Evolutionary conservation across 192 early-diverging fungal species (phyloP).

Genomic region (Radiomyces spectabilis): DNA sequence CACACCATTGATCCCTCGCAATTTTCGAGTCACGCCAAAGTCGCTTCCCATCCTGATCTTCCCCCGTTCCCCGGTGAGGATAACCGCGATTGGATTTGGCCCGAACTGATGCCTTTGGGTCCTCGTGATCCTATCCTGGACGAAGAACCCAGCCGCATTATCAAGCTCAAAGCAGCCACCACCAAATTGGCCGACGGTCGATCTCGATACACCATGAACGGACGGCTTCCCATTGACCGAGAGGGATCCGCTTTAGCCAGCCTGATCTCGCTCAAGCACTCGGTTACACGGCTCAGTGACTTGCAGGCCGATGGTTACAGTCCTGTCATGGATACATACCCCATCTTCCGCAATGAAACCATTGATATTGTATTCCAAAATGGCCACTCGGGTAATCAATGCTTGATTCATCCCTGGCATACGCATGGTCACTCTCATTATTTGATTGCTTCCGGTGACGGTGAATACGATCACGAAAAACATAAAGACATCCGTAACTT

Average conservation of each 20-base stretch:
- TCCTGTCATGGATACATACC: constrained; percentile 4
- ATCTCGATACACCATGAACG: constrained; percentile 10
- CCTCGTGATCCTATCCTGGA: constrained; percentile 2
- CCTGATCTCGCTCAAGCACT: neutral
- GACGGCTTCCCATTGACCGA: neutral
- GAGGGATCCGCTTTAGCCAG: neutral
- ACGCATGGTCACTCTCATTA: constrained; percentile 27
- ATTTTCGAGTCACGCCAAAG: too few species aligned
- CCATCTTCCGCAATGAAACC: constrained; percentile 3
- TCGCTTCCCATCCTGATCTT: too few species aligned
- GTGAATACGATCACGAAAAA: constrained; percentile 5
- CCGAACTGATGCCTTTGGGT: neutral
- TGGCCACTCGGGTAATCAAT: neutral
- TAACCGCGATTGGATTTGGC: constrained; percentile 6
- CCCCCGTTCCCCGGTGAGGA: constrained; percentile 4
- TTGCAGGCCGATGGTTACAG: constrained; percentile 6
- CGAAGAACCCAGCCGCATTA: neutral
- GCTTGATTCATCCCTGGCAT: constrained; percentile 28
- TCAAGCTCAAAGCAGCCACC: neutral
- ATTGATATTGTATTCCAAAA: constrained; percentile 27
- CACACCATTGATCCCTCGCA: too few species aligned
- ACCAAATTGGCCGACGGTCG: neutral
- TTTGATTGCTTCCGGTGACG: constrained; percentile 12
- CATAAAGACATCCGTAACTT: constrained; percentile 7
- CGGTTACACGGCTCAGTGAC: neutral